A percentile compares a stretch with the other conserved stretches of the same genome.
These are phyloP conservation scores for Brassica hybrid DNA, from an alignment of 441 rosid genomes.

Conservation along the genomic window DNA sequence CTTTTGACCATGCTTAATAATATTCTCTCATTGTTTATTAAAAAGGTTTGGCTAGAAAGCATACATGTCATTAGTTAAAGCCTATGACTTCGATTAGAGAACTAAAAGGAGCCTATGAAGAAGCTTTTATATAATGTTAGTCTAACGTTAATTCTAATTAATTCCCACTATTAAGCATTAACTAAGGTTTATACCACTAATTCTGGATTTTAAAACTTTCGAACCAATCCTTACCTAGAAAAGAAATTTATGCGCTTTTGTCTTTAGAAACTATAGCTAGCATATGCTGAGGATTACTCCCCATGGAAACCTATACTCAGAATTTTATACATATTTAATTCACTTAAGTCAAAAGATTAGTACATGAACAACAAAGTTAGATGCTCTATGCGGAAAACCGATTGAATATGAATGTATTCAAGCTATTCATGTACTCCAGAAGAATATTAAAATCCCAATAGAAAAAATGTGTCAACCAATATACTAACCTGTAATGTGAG, in stretches of 20 bases:
- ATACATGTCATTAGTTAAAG: conserved; percentile 39
- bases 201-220: conserved; percentile 27
- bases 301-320: conserved; percentile 30
- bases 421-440: conserved; percentile 14
- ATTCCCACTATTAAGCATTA: conserved; percentile 28
- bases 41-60: conserved; percentile 38
- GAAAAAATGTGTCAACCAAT: conserved; percentile 9
- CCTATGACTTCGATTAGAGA: conserved; percentile 26
- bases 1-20: conserved; percentile 43
- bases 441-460: not conserved
- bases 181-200: conserved; percentile 38
- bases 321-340: conserved; percentile 1
- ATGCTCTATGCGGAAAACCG: conserved; percentile 29
- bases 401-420: conserved; percentile 23
- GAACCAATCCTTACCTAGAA: conserved; percentile 26
- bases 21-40: conserved; percentile 28
- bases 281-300: conserved; percentile 43
- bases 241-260: conserved; percentile 16
- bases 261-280: conserved; percentile 27
- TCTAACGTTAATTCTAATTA: conserved; percentile 27
- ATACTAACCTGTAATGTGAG: conserved; percentile 29
- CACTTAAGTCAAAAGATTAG: conserved; percentile 34
- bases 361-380: conserved; percentile 13
- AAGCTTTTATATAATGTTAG: conserved; percentile 24
- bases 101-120: conserved; percentile 24